phyloP scores from a whole-genome alignment of 169 alveolate species.

The Perkinsus chesapeaki region DNA sequence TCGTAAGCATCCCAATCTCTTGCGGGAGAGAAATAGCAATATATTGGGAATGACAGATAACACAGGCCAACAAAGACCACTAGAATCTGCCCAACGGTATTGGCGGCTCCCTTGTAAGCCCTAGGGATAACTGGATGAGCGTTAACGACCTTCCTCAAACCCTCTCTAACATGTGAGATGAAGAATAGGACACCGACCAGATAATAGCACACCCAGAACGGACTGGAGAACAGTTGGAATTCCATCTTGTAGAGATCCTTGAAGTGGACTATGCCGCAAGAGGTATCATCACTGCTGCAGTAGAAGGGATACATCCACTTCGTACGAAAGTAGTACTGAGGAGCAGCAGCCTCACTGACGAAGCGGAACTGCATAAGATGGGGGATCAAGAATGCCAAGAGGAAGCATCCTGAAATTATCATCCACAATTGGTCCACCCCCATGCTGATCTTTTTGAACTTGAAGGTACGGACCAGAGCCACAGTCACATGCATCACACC shows the following conservation, averaged over 20 bases:
- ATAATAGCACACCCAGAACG: neutral
- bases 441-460: constrained; percentile 17
- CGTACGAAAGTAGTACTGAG: neutral
- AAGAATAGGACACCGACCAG: neutral
- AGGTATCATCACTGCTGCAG: constrained; percentile 1
- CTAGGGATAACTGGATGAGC: neutral
- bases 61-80: neutral
- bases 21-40: neutral
- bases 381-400: constrained; percentile 26
- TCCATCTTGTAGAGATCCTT: constrained; percentile 24
- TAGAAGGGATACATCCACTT: neutral
- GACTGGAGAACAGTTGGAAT: constrained; percentile 5
- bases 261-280: neutral
- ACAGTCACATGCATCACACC: constrained; percentile 29
- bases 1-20: neutral
- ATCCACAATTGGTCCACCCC: constrained; percentile 13
- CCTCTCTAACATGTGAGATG: neutral
- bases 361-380: constrained; percentile 21
- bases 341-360: constrained; percentile 2
- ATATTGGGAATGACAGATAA: neutral
- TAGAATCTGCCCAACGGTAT: neutral
- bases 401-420: constrained; percentile 19
- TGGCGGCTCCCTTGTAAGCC: neutral
- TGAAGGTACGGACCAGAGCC: constrained; percentile 32
- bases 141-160: neutral